These are phyloP conservation scores for Limnanthes douglasii DNA, from an alignment of 345 rosid genomes.

Conservation along the genomic window DNA sequence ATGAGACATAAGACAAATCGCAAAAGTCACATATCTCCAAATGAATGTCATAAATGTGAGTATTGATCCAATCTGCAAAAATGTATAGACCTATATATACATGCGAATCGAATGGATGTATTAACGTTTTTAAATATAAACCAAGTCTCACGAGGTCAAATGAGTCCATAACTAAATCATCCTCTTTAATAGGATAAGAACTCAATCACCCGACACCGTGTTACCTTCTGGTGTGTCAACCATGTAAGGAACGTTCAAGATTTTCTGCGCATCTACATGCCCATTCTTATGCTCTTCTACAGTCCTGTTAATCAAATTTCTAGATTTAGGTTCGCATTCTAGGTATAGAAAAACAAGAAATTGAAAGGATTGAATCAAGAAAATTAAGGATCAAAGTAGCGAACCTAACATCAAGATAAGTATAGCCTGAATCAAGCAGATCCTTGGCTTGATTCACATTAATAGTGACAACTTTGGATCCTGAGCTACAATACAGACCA, in stretches of 20 bases:
- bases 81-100: no score
- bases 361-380: background rate
- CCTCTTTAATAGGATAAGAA: background rate
- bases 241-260: slow-evolving; percentile 58
- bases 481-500: slow-evolving; percentile 14
- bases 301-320: slow-evolving; percentile 23
- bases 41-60: no score
- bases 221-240: slow-evolving; percentile 46
- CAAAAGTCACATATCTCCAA: no score
- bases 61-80: no score
- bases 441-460: slow-evolving; percentile 32
- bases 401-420: slow-evolving; percentile 58
- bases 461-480: slow-evolving; percentile 29
- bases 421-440: slow-evolving; percentile 32
- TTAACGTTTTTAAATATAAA: no score
- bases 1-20: no score
- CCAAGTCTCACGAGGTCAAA: no score
- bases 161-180: no score
- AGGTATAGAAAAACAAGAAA: background rate
- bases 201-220: no score
- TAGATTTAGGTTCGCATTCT: background rate
- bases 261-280: slow-evolving; percentile 36
- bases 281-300: slow-evolving; percentile 55
- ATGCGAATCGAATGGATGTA: no score
- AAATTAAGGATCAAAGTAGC: background rate